Conservation (phyloP, 1,284 basidiomycete species). For the Puccinia novopanici region DNA sequence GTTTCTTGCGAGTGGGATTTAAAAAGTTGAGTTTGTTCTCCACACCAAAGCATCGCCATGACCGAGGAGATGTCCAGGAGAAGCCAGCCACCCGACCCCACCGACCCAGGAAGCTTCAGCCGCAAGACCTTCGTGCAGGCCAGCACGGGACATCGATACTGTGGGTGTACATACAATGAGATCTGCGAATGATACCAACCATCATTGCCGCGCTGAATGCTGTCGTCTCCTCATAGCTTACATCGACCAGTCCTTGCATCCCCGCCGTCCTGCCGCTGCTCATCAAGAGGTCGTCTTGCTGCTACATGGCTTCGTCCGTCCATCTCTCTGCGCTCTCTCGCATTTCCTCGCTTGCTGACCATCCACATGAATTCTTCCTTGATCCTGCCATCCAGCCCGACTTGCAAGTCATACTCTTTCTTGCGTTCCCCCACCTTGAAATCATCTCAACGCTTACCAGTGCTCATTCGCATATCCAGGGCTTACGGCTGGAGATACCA, state of each 20-base stretch:
- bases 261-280: not conserved
- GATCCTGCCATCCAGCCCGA: constrained; percentile 8
- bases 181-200: too few species aligned
- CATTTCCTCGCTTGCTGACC: not conserved
- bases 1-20: too few species aligned
- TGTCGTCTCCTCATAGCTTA: not conserved
- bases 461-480: not conserved
- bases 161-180: not conserved
- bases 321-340: not conserved
- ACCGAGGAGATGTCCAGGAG: too few species aligned
- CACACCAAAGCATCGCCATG: too few species aligned
- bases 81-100: not conserved
- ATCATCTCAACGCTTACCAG: too few species aligned
- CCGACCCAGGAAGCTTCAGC: constrained; percentile 6
- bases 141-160: constrained; percentile 3
- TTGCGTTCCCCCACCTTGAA: not conserved
- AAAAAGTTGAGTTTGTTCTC: too few species aligned
- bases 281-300: not conserved
- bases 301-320: constrained; percentile 13
- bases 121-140: constrained; percentile 6
- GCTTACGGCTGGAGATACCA: constrained; percentile 40
- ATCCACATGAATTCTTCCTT: too few species aligned
- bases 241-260: constrained; percentile 13
- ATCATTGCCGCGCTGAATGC: not conserved
- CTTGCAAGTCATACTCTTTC: constrained; percentile 16